These are phyloP conservation scores for Taxillus chinensis DNA, from an alignment of 164 flowering plant species.

Conservation along the genomic window DNA sequence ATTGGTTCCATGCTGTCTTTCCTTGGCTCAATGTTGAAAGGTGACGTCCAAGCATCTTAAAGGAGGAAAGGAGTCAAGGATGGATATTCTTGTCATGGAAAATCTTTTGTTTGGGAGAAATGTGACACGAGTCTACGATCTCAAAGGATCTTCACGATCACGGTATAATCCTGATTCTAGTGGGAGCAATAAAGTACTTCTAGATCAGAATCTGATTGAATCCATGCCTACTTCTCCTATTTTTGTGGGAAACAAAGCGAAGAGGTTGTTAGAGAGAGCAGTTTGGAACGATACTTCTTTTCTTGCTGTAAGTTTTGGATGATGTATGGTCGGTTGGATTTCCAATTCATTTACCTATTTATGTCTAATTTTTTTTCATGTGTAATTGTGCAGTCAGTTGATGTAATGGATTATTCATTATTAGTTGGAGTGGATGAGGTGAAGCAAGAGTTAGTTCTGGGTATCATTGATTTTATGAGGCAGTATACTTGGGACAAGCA, in stretches of 20 bases:
- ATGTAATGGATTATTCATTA: conserved; percentile 95
- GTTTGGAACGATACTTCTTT: conserved; percentile 98
- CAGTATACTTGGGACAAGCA: conserved; percentile 99
- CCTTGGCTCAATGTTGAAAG: conserved; percentile 17
- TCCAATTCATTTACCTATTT: too few species aligned
- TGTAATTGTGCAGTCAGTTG: conserved; percentile 55
- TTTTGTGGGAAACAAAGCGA: conserved; percentile 96
- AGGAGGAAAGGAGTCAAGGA: conserved; percentile 81
- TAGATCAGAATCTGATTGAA: conserved; percentile 95
- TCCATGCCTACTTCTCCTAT: conserved; percentile 98
- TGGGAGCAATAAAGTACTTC: conserved; percentile 87
- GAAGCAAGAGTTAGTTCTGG: conserved; percentile 85
- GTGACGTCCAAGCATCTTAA: conserved; percentile 73
- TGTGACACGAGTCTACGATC: conserved; percentile 76
- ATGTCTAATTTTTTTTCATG: not conserved
- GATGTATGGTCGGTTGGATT: too few species aligned
- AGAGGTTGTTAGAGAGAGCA: conserved; percentile 87
- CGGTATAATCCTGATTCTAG: conserved; percentile 84
- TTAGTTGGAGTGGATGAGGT: conserved; percentile 92
- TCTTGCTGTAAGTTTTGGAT: conserved; percentile 70
- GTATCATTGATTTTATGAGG: conserved; percentile 97
- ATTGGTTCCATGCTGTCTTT: too few species aligned
- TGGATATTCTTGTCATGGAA: conserved; percentile 94
- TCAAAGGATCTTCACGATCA: conserved; percentile 89
- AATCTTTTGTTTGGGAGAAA: conserved; percentile 80